These are phyloP conservation scores for Hanseniaspora clermontiae DNA, from an alignment of 805 yeast species.

Conservation along the genomic window DNA sequence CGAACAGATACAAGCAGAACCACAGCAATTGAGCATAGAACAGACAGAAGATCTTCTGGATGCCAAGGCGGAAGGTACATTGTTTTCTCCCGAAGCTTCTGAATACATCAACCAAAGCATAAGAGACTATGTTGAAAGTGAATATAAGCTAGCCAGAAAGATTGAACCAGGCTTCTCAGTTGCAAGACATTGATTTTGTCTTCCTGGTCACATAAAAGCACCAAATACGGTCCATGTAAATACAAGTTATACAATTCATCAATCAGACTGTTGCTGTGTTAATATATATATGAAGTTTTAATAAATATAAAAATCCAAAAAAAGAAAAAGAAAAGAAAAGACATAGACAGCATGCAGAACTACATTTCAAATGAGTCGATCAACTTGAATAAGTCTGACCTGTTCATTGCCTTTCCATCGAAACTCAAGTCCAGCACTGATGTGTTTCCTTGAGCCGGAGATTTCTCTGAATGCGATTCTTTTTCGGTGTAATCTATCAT, in stretches of 20 bases:
- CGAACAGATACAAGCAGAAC: not conserved
- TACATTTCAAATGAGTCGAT: constrained; percentile 27
- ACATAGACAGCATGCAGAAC: too few species aligned
- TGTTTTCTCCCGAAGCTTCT: not conserved
- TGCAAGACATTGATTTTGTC: constrained; percentile 2
- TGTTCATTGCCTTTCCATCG: constrained; percentile 36
- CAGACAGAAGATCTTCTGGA: constrained; percentile 1
- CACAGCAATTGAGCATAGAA: not conserved
- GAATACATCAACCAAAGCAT: not conserved
- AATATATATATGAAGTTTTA: too few species aligned
- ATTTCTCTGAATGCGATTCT: not conserved
- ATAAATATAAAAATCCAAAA: too few species aligned
- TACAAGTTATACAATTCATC: not conserved
- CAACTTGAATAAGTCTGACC: constrained; percentile 31
- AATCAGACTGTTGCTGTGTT: not conserved
- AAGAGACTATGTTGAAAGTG: not conserved
- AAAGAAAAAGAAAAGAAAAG: too few species aligned
- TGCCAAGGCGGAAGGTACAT: not conserved
- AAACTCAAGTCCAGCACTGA: constrained; percentile 31
- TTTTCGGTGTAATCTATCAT: not conserved
- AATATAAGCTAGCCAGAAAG: constrained; percentile 7
- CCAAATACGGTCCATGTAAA: not conserved
- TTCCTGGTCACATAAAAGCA: not conserved
- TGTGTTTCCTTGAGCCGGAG: not conserved
- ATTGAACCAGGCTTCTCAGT: constrained; percentile 10